phyloP scores from a whole-genome alignment of 176 grass and related monocot species.

The Eremochloa ophiuroides region DNA sequence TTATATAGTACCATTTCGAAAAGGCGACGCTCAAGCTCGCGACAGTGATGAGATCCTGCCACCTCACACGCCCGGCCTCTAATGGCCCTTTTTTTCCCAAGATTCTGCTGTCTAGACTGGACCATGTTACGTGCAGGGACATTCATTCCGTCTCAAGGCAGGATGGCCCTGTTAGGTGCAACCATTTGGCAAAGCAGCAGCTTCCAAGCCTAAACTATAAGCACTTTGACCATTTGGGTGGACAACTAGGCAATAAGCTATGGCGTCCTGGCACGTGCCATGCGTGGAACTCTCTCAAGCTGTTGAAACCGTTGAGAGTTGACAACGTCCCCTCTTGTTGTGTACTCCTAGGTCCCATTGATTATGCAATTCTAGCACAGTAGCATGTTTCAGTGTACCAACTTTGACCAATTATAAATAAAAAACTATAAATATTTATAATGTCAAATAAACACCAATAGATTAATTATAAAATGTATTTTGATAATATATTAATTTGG shows the following conservation, averaged over 20 bases:
- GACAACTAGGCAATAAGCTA: not conserved
- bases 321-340: not conserved
- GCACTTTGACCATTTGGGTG: not conserved
- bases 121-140: not conserved
- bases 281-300: not conserved
- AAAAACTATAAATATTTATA: no score
- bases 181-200: not conserved
- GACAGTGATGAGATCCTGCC: not conserved
- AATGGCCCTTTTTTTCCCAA: not conserved
- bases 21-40: not conserved
- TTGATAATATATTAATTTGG: no score
- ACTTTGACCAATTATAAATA: no score
- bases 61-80: not conserved
- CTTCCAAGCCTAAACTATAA: not conserved
- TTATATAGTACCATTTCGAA: not conserved
- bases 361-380: no score
- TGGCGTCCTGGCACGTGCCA: not conserved
- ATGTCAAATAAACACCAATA: no score
- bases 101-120: not conserved
- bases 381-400: no score
- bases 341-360: no score
- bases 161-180: not conserved
- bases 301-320: not conserved
- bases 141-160: not conserved
- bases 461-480: no score